Evolutionary conservation across 2,329 filamentous ascomycete genomes (phyloP).

Genomic region (Cordyceps militaris): DNA sequence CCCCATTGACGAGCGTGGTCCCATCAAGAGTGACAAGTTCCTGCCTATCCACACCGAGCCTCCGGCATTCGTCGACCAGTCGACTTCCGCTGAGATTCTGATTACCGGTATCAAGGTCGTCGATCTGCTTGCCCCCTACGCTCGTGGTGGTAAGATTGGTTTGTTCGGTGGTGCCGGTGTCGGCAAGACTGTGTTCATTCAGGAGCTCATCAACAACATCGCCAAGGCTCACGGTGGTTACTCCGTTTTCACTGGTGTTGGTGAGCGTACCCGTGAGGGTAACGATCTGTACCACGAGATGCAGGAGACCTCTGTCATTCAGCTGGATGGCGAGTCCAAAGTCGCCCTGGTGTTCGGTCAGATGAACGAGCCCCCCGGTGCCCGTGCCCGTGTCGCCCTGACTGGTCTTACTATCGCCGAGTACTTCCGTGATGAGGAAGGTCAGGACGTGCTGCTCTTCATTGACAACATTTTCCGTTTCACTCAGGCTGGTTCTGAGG

Average conservation of each 20-base stretch:
- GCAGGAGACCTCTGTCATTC: constrained; percentile 99
- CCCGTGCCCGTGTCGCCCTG: constrained; percentile 98
- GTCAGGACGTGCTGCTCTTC: constrained; percentile 97
- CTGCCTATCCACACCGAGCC: constrained; percentile 91
- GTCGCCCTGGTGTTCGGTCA: constrained; percentile 99
- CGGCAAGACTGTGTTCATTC: constrained; percentile 99
- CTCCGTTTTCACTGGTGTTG: constrained; percentile 99
- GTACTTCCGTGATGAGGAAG: constrained; percentile 69
- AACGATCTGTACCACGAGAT: constrained; percentile 99
- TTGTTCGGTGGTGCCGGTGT: constrained; percentile 99
- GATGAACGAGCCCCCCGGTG: constrained; percentile 99
- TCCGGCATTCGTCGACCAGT: constrained; percentile 89
- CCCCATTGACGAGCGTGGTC: constrained; percentile 98
- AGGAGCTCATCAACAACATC: constrained; percentile 99
- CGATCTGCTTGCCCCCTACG: constrained; percentile 96
- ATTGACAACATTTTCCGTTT: constrained; percentile 99
- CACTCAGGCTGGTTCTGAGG: constrained; percentile 99
- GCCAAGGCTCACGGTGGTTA: constrained; percentile 99
- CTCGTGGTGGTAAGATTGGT: constrained; percentile 99
- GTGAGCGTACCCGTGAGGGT: constrained; percentile 99
- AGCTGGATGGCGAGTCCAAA: constrained; percentile 99
- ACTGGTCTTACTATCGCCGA: constrained; percentile 79
- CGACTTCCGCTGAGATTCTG: constrained; percentile 90
- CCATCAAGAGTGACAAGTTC: constrained; percentile 86
- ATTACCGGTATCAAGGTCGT: constrained; percentile 99